Conservation (phyloP, 2,329 filamentous ascomycete genomes). For the Cryphonectria parasitica region DNA sequence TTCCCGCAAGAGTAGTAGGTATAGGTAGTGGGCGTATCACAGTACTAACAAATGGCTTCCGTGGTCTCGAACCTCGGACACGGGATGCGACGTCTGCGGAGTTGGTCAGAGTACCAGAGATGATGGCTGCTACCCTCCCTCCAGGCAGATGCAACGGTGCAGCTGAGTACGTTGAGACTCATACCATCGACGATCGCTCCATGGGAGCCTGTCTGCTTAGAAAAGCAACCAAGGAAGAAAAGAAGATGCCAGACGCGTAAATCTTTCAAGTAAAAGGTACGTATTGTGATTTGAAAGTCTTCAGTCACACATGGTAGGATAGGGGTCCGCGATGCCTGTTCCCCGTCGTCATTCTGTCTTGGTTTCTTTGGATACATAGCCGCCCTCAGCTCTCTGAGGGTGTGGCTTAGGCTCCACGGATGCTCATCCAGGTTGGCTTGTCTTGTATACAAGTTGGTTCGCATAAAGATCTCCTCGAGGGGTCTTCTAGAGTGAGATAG, state of each 20-base stretch:
- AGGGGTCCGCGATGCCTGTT: conserved; percentile 15
- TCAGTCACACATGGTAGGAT: neutral
- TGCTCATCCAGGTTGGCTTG: conserved; percentile 5
- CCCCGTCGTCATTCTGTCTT: neutral
- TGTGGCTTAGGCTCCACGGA: conserved; percentile 10
- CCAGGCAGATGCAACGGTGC: neutral
- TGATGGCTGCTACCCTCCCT: neutral
- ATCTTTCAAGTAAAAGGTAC: neutral
- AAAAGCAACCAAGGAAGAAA: neutral
- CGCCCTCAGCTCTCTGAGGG: neutral
- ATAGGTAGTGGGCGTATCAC: conserved; percentile 12
- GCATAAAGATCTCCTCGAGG: conserved; percentile 23
- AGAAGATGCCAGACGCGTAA: conserved; percentile 4
- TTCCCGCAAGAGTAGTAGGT: conserved; percentile 21
- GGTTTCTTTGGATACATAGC: neutral
- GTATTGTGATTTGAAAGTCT: neutral
- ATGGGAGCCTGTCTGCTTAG: neutral
- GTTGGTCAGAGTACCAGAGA: neutral
- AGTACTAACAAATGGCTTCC: neutral
- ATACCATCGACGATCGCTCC: neutral
- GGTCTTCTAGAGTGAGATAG: neutral
- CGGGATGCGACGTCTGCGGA: neutral
- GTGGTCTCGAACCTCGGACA: neutral
- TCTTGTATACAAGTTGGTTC: neutral
- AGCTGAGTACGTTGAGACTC: neutral